Conservation (phyloP, 2,329 filamentous ascomycete species). For the Sporothrix euskadiensis region DNA sequence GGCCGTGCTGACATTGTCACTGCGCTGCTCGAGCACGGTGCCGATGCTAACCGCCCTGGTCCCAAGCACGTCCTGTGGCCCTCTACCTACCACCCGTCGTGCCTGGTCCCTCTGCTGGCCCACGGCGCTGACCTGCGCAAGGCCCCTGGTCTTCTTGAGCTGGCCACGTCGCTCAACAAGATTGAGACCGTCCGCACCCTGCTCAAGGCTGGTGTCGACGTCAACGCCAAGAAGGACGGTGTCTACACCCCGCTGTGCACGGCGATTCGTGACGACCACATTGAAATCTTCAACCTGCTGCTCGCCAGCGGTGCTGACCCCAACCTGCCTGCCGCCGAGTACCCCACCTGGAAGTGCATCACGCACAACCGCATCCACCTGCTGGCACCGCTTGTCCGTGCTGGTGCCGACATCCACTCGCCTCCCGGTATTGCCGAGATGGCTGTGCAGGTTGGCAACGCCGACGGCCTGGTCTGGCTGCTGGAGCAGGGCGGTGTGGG, state of each 20-base stretch:
- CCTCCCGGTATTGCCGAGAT: constrained; percentile 40
- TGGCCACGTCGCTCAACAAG: constrained; percentile 64
- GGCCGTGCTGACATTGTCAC: constrained; percentile 59
- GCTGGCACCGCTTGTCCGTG: constrained; percentile 41
- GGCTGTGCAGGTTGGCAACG: constrained; percentile 39
- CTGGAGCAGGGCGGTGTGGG: constrained; percentile 42
- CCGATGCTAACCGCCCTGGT: constrained; percentile 67
- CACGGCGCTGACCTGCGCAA: constrained; percentile 63
- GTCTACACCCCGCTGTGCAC: constrained; percentile 37
- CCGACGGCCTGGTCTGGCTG: constrained; percentile 43
- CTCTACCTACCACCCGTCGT: constrained; percentile 58
- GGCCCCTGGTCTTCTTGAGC: constrained; percentile 63
- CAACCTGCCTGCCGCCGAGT: constrained; percentile 42
- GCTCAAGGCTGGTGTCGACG: constrained; percentile 35
- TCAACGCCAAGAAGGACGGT: constrained; percentile 37
- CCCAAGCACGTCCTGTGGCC: constrained; percentile 71
- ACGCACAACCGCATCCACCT: constrained; percentile 37
- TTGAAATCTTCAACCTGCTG: constrained; percentile 38
- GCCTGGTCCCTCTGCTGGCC: constrained; percentile 58
- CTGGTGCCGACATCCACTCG: constrained; percentile 40
- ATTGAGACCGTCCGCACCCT: constrained; percentile 58
- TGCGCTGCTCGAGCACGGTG: constrained; percentile 54
- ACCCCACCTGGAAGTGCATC: constrained; percentile 36
- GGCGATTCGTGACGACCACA: constrained; percentile 35
- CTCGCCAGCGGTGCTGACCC: constrained; percentile 43